Percentiles rank a stretch among this genome's conserved stretches.
These are phyloP conservation scores for Fusarium veterinarium DNA, from an alignment of 2,329 filamentous ascomycete genomes.

Conservation along the genomic window DNA sequence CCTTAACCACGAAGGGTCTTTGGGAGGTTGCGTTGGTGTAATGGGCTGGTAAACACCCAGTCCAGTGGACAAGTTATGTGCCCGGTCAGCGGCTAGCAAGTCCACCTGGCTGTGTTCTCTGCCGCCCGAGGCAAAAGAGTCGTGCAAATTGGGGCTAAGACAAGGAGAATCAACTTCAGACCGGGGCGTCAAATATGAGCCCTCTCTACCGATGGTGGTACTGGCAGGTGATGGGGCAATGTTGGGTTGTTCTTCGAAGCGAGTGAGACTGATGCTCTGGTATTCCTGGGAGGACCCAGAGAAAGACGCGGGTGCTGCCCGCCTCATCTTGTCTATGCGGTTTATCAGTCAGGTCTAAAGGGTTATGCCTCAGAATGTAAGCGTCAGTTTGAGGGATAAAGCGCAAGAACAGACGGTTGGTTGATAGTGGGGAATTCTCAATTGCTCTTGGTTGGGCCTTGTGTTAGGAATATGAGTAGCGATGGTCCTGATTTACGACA, in stretches of 20 bases:
- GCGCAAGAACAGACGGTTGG: background rate
- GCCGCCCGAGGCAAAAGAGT: background rate
- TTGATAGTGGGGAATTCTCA: background rate
- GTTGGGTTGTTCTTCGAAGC: background rate
- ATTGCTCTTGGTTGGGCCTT: background rate
- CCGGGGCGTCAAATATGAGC: background rate
- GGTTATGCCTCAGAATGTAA: background rate
- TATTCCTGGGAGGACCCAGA: conserved; percentile 1
- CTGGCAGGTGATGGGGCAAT: background rate
- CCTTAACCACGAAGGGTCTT: background rate
- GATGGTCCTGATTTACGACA: background rate
- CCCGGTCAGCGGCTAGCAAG: background rate
- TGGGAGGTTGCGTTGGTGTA: background rate
- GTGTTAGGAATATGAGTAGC: background rate
- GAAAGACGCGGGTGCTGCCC: background rate
- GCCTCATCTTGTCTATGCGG: background rate
- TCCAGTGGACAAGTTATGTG: background rate
- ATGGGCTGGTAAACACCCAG: background rate
- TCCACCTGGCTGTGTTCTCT: conserved; percentile 4
- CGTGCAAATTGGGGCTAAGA: background rate
- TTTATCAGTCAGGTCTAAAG: background rate
- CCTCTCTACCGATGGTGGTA: background rate
- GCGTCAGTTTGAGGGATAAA: background rate
- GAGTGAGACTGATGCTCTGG: background rate
- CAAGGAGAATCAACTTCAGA: conserved; percentile 1